Evolutionary conservation across 2,329 filamentous ascomycete species (phyloP), one percentile per base, ranked within the genome.

Genomic region (Claviceps sorghi): DNA sequence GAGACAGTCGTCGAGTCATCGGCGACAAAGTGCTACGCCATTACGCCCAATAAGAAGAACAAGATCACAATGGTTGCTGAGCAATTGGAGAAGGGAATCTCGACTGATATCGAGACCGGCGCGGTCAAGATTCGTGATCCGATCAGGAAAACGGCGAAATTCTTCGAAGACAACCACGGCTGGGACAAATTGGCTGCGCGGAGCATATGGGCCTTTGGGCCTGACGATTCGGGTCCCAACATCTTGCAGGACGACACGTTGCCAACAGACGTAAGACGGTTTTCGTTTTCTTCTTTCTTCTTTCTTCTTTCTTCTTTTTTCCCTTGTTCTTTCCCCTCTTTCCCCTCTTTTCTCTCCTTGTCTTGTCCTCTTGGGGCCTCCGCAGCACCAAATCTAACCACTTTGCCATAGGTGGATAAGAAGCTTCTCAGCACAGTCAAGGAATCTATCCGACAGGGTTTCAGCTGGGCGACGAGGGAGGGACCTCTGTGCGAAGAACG

Each of bases 1-100:
- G 93, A 98, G 71, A 98, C 93, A 0, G 91, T 96, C 29, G 89
- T 95, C 40, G 93, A 98, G 67, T 95, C 93, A 59, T 96, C 89
- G 19, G 90, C 90, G 21, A 96, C 95, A 54, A 96, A 96, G 70
- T 98, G 93, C 71, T 98, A 96, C 66, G 91, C 93, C 22, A 82
- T 95, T 60, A 97, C 93, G 2, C 93, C 93, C 2, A 98, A 98
- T 73, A 98, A 98, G 72, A 96, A 96, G 74, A 98, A 98, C 73
- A 95, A 95, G 68, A 86, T 98, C 62, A 97, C 93, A 38, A 96
- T 98, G 88, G 86, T 97, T 53, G 93, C 93, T 3, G 93, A 98
- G 67, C 91, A 93, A 36, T 73, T 98, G 15, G 93, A 98, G 59
- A 86, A 94, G 60, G 93, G 93, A 17, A 95, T 98, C 56, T 88